Evolutionary conservation across 192 early-diverging fungal species (phyloP), one percentile per base, ranked within the genome.

Genomic region (Haplosporangium gracile): DNA sequence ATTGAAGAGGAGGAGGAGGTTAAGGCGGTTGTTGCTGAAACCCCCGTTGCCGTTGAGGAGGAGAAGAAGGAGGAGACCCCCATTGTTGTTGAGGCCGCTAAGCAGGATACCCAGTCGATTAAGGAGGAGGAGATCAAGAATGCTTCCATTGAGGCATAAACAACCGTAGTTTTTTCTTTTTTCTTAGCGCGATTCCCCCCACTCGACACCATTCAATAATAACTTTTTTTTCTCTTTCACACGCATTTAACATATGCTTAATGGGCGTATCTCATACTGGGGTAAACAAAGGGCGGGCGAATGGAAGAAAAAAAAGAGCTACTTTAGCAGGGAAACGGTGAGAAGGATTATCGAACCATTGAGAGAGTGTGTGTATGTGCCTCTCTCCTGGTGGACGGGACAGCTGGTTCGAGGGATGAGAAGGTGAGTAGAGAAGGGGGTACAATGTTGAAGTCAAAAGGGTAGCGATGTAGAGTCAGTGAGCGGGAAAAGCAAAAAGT

Each of bases 131-230:
- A 77, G 47, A 65, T 26, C 55, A 76, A 76, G 74, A 47, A 45
- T 26, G 72, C 49, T 2, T 32, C 34, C 49, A 53, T 39, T 57
- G 77, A 79, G 38, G 68, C 77, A 79, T 79, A 79, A n/a, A 51
- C 68, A 34, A 24, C 49, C 16, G 9, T 20, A 20, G 34, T 39
- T 63, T 26, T 40, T 40, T 51, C 32, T 29, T 53, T 26, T 26
- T 20, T 10, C 32, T 51, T 32, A 29, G 26, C 39, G 29, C 36
- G 16, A 18, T n/a, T 40, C 42, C 5, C 36, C 70, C 39, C 32
- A 32, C 24, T 74, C 73, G 32, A 49, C 11, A 29, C 32, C 20
- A 26, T 20, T 38, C 49, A 26, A 32, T 57, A 32, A 16, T 22
- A 20, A 15, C 13, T 26, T 29, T 57, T 38, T 53, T 49, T 60